These are phyloP conservation scores for Penstemon eatonii DNA, from an alignment of 257 asterid species.

Conservation along the genomic window DNA sequence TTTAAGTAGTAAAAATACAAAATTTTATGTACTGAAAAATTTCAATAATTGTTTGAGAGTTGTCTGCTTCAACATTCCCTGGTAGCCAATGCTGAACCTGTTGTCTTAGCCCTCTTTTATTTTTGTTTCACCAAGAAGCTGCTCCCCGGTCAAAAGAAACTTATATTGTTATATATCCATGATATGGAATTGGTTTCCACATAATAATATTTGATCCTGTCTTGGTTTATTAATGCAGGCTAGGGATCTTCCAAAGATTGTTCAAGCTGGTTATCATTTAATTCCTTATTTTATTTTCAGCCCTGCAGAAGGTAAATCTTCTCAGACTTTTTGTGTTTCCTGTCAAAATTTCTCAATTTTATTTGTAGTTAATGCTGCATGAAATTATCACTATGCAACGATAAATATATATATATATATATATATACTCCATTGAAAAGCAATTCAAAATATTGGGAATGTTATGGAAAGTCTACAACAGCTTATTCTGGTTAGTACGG, in stretches of 20 bases:
- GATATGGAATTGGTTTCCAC: constrained; percentile 7
- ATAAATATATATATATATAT: too few species aligned
- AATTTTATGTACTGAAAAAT: neutral
- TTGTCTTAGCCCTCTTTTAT: neutral
- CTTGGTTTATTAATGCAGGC: constrained; percentile 57
- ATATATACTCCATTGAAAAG: too few species aligned
- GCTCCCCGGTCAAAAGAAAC: neutral
- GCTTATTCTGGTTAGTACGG: too few species aligned
- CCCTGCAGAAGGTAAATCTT: constrained; percentile 78
- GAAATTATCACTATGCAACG: neutral
- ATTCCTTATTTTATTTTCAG: constrained; percentile 87
- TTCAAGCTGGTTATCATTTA: constrained; percentile 81
- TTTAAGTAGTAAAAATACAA: neutral
- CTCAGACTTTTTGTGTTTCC: neutral
- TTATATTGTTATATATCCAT: neutral
- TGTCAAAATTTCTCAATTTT: constrained; percentile 1
- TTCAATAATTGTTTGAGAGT: neutral
- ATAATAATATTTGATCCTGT: constrained; percentile 13
- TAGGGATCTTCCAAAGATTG: constrained; percentile 84
- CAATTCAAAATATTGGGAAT: too few species aligned
- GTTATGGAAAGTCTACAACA: too few species aligned
- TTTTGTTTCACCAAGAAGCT: neutral
- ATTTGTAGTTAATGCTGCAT: neutral
- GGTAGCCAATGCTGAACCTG: neutral
- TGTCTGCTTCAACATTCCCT: neutral